A percentile compares a stretch with the other conserved stretches of the same genome.
These are phyloP conservation scores for Aphanocladium album DNA, from an alignment of 2,329 filamentous ascomycete genomes.

Conservation along the genomic window DNA sequence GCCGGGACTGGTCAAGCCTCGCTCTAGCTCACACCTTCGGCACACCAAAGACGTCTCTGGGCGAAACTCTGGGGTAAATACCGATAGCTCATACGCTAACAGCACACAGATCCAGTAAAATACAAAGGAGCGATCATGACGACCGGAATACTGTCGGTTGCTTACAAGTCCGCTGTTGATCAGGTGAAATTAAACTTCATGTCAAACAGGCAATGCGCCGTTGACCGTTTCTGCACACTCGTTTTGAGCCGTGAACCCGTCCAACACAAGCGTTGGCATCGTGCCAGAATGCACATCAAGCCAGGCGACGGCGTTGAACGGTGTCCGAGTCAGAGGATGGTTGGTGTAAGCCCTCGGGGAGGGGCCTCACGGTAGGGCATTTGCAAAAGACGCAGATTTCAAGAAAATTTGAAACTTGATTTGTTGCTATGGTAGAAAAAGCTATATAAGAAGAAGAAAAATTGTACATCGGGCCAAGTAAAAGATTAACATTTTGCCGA, in stretches of 20 bases:
- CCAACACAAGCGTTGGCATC: background rate
- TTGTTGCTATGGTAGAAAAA: background rate
- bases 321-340: background rate
- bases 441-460: background rate
- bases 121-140: background rate
- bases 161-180: background rate
- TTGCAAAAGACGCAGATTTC: background rate
- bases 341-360: background rate
- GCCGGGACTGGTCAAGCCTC: slow-evolving; percentile 5
- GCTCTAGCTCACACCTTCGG: too few relatives aligned
- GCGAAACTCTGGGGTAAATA: background rate
- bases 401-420: background rate
- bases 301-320: background rate
- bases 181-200: background rate
- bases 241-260: too few relatives aligned
- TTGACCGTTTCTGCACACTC: too few relatives aligned
- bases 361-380: background rate
- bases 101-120: background rate
- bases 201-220: background rate
- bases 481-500: background rate
- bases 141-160: background rate
- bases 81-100: background rate
- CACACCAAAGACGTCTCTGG: background rate
- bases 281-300: background rate
- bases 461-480: background rate